Evolutionary conservation across 73 alveolate species (phyloP), one percentile per base, ranked within the genome.

Genomic region (Breviolum minutum): DNA sequence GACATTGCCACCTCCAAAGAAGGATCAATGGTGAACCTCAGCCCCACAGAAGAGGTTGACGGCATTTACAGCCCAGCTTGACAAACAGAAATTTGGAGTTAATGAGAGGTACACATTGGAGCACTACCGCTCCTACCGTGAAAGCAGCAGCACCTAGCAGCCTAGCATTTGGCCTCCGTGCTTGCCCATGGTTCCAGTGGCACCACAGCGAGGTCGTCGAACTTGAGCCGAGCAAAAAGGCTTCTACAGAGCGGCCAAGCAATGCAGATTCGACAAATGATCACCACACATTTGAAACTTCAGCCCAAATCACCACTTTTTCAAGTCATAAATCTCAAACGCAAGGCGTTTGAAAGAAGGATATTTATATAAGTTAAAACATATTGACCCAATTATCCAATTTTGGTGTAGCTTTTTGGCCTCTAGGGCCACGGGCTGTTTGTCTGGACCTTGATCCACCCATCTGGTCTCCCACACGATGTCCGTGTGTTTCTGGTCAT

Each of bases 401-500:
- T 40, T 40, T 40, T 40, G 54, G 54, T 40, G 54, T 3, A 40
- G 5, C 54, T 68, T 79, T 8, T 77, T 14, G 63, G 62, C 70
- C 17, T 5, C 74, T 26, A 22, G 93, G 54, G 10, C 76, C 71
- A 12, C 54, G 54, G 99, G 95, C 99, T 80, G 90, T 76, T 95
- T 99, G 99, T 99, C 99, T 81, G 99, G 99, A 64, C 99, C 99
- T 69, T 99, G 99, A 98, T 99, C 99, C 40, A 99, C 99, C 99
- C 99, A 99, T 89, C 99, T 94, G 74, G 99, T 99, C 99, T 99
- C 99, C 99, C 99, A 99, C 54, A 99, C 99, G 83, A 99, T 99
- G 99, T 99, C 99, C 20, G 99, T 99, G 99, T 99, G 99, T 99
- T 99, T 99, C 95, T 99, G 99, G 99, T 99, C 99, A 48, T 99